phyloP scores from a whole-genome alignment of 805 yeast genomes.

The Metschnikowia chrysomelidarum region DNA sequence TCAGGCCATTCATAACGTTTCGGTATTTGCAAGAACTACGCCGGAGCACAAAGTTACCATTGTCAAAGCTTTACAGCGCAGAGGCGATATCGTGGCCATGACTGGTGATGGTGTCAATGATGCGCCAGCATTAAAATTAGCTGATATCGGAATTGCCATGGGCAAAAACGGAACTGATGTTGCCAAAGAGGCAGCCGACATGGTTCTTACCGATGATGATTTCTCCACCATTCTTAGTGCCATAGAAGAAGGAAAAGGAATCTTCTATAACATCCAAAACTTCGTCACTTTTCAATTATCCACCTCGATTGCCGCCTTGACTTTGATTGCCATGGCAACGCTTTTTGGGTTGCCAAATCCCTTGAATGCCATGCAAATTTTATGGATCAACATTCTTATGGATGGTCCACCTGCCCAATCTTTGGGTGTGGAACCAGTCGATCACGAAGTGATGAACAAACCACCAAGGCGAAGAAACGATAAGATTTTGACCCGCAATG shows the following conservation, averaged over 20 bases:
- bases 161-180: conserved; percentile 95
- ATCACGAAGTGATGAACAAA: conserved; percentile 88
- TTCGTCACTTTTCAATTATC: conserved; percentile 94
- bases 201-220: conserved; percentile 96
- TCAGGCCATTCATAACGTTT: conserved; percentile 73
- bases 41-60: conserved; percentile 92
- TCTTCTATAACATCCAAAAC: conserved; percentile 91
- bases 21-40: conserved; percentile 91
- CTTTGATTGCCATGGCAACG: conserved; percentile 84
- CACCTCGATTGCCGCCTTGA: conserved; percentile 91
- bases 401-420: conserved; percentile 99
- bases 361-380: conserved; percentile 94
- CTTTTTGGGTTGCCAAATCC: conserved; percentile 89
- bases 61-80: conserved; percentile 81
- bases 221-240: conserved; percentile 92
- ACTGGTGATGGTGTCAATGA: conserved; percentile 99
- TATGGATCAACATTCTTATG: conserved; percentile 97
- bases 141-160: conserved; percentile 96
- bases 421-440: conserved; percentile 96
- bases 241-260: conserved; percentile 96
- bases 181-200: conserved; percentile 97
- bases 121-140: conserved; percentile 96
- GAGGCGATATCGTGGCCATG: conserved; percentile 97
- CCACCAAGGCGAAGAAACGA: conserved; percentile 94
- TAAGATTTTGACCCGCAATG: conserved; percentile 68